Percentiles rank a stretch among this genome's conserved stretches.
Evolutionary conservation across 306 rosid genomes (phyloP).

Genomic region (Argentina anserina): DNA sequence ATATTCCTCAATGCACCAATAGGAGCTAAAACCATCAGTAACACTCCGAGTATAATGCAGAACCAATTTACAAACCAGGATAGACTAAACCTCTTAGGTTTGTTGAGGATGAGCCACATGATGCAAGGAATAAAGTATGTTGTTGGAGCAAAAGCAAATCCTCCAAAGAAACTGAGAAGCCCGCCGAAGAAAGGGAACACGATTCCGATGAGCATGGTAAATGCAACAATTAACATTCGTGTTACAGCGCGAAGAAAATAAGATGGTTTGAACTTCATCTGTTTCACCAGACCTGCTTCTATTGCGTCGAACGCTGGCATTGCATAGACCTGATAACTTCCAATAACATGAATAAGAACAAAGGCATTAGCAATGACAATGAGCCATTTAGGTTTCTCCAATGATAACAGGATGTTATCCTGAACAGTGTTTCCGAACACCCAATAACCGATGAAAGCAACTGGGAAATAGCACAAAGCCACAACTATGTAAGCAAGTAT

Average conservation of each 20-base stretch:
- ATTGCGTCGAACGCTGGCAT: slow-evolving; percentile 37
- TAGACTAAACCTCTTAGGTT: slow-evolving; percentile 31
- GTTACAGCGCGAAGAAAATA: slow-evolving; percentile 22
- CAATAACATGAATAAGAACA: slow-evolving; percentile 44
- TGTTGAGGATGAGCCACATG: slow-evolving; percentile 35
- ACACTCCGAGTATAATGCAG: slow-evolving; percentile 21
- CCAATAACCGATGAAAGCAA: slow-evolving; percentile 34
- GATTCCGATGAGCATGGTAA: slow-evolving; percentile 31
- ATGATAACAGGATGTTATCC: slow-evolving; percentile 36
- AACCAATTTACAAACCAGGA: slow-evolving; percentile 39
- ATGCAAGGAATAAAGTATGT: slow-evolving; percentile 42
- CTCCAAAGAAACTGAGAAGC: slow-evolving; percentile 41
- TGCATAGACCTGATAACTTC: slow-evolving; percentile 45
- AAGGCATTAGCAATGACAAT: slow-evolving; percentile 28
- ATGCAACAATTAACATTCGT: slow-evolving; percentile 29
- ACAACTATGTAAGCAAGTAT: slow-evolving; percentile 28
- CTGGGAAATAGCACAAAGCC: slow-evolving; percentile 43
- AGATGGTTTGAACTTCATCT: slow-evolving; percentile 34
- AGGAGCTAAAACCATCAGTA: slow-evolving; percentile 23
- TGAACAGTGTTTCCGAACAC: slow-evolving; percentile 33
- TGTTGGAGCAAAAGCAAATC: slow-evolving; percentile 44
- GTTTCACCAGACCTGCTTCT: slow-evolving; percentile 28
- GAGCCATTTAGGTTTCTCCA: slow-evolving; percentile 38
- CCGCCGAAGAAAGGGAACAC: slow-evolving; percentile 46
- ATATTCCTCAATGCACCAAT: slow-evolving; percentile 29